Evolutionary conservation across 352 stramenopile genomes (phyloP).

Genomic region (Globisporangium viniferum): DNA sequence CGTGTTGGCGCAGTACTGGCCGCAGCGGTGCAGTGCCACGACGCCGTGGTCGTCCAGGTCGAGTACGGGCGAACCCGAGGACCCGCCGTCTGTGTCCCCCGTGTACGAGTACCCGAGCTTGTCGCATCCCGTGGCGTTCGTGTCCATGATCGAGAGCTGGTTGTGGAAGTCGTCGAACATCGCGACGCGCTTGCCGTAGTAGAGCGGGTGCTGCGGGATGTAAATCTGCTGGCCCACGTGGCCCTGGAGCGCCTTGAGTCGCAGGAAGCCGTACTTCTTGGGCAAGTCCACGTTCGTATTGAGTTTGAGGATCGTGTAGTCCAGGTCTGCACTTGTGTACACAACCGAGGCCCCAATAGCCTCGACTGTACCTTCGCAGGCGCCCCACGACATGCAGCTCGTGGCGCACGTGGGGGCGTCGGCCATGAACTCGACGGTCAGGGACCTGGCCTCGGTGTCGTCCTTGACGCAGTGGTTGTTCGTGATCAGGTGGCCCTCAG

Average conservation of each 20-base stretch:
- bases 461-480: constrained; percentile 71
- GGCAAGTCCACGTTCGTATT: constrained; percentile 29
- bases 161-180: constrained; percentile 26
- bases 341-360: constrained; percentile 43
- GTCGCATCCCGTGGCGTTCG: constrained; percentile 32
- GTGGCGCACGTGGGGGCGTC: constrained; percentile 34
- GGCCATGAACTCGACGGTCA: constrained; percentile 65
- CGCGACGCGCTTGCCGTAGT: constrained; percentile 28
- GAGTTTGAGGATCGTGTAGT: constrained; percentile 64
- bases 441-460: constrained; percentile 30
- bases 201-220: constrained; percentile 31
- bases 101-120: constrained; percentile 52
- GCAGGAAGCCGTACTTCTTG: constrained; percentile 57
- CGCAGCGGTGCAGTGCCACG: constrained; percentile 69
- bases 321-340: constrained; percentile 39
- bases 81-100: constrained; percentile 58
- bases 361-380: constrained; percentile 40
- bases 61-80: constrained; percentile 59
- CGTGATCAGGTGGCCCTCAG: constrained; percentile 57
- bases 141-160: constrained; percentile 33
- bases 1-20: constrained; percentile 51
- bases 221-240: constrained; percentile 20
- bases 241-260: constrained; percentile 32
- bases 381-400: constrained; percentile 33
- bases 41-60: constrained; percentile 50